Conservation (phyloP, 495 filamentous ascomycete genomes). For the Penicillium maclennaniae region DNA sequence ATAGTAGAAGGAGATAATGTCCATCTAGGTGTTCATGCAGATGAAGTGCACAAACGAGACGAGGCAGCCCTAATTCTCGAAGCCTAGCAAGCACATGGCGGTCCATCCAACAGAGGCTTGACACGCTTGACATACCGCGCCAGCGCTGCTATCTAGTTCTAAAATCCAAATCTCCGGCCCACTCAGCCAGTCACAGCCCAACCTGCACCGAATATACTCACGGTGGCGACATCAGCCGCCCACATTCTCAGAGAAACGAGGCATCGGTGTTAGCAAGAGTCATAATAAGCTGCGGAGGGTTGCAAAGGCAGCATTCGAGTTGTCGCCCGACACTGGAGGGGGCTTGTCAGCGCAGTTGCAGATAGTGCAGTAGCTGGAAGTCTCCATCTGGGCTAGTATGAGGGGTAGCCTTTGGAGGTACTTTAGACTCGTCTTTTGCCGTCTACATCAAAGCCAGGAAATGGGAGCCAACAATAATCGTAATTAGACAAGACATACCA, state of each 20-base stretch:
- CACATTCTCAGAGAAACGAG: not conserved
- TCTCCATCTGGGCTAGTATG: constrained; percentile 30
- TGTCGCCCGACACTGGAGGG: constrained; percentile 18
- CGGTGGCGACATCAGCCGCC: not conserved
- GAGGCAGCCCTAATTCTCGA: constrained; percentile 19
- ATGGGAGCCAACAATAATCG: not conserved
- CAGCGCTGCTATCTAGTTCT: not conserved
- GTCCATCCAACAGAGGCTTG: constrained; percentile 21
- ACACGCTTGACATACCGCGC: constrained; percentile 21
- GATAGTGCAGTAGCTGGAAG: constrained; percentile 9
- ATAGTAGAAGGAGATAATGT: not conserved
- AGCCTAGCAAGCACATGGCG: constrained; percentile 26
- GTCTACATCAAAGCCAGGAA: too few species aligned
- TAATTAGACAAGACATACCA: not conserved
- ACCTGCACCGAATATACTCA: not conserved
- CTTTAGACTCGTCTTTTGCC: not conserved
- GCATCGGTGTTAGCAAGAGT: not conserved
- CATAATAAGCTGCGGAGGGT: not conserved
- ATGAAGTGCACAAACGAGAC: constrained; percentile 17
- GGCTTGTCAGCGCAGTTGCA: constrained; percentile 10
- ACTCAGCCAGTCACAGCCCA: not conserved
- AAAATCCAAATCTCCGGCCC: not conserved
- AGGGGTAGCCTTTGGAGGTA: constrained; percentile 17
- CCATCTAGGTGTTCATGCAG: constrained; percentile 18
- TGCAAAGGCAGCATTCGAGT: constrained; percentile 5